Conservation (phyloP, 805 yeast genomes). For the Zygotorulaspora sp. region DNA sequence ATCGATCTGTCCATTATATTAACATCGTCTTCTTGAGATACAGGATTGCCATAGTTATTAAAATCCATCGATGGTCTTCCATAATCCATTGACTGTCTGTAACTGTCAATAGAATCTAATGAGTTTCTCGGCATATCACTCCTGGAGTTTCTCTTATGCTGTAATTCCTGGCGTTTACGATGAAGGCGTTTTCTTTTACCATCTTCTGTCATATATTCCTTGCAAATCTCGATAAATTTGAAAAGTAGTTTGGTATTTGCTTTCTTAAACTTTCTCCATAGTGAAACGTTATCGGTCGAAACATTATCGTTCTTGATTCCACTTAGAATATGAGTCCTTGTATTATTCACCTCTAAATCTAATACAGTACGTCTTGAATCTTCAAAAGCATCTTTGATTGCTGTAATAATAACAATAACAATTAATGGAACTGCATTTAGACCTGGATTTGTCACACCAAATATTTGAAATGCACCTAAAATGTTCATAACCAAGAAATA, state of each 20-base stretch:
- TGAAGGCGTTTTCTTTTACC: conserved; percentile 37
- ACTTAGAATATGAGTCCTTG: conserved; percentile 57
- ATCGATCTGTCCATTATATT: conserved; percentile 54
- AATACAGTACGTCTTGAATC: conserved; percentile 69
- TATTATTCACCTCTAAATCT: conserved; percentile 74
- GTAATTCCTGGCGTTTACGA: conserved; percentile 30
- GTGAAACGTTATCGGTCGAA: conserved; percentile 55
- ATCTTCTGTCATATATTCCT: conserved; percentile 32
- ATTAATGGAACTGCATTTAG: conserved; percentile 72
- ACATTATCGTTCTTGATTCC: conserved; percentile 57
- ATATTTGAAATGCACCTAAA: conserved; percentile 69
- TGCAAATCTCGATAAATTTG: conserved; percentile 25
- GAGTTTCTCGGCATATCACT: conserved; percentile 37
- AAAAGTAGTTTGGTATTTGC: conserved; percentile 36
- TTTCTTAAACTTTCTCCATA: conserved; percentile 70
- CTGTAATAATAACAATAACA: conserved; percentile 71
- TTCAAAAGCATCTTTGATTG: conserved; percentile 74
- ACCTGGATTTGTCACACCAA: conserved; percentile 78
- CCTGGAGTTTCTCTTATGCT: conserved; percentile 22
- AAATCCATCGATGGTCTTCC: conserved; percentile 26
- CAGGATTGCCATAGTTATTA: conserved; percentile 52
- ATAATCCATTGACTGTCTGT: conserved; percentile 30
- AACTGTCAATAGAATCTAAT: conserved; percentile 36
- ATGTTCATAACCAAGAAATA: conserved; percentile 78
- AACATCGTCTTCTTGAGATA: conserved; percentile 55